A percentile compares a stretch with the other conserved stretches of the same genome.
phyloP scores from a whole-genome alignment of 495 filamentous ascomycete species.

The Podospora appendiculata region DNA sequence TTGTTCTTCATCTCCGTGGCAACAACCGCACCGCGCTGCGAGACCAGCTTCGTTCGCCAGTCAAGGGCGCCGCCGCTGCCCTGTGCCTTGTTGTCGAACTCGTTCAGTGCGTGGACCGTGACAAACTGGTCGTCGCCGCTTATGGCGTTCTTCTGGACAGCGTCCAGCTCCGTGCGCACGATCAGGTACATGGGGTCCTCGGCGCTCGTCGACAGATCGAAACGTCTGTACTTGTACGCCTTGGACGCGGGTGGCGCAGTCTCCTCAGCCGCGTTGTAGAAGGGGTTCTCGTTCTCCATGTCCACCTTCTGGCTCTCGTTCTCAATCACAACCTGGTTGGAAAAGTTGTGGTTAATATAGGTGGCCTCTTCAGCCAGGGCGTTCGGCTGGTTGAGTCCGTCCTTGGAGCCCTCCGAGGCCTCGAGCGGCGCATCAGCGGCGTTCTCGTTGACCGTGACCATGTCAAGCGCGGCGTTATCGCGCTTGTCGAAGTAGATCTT shows the following conservation, averaged over 20 bases:
- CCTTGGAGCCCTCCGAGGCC: slow-evolving; percentile 84
- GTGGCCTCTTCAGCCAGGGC: slow-evolving; percentile 94
- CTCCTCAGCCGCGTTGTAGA: slow-evolving; percentile 92
- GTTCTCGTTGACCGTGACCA: slow-evolving; percentile 98
- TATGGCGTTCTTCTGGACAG: slow-evolving; percentile 86
- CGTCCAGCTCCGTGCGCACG: slow-evolving; percentile 94
- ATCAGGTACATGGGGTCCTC: slow-evolving; percentile 88
- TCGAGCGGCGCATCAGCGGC: slow-evolving; percentile 94
- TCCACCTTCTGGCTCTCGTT: slow-evolving; percentile 65
- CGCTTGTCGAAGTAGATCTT: slow-evolving; percentile 99
- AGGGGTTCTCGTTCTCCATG: slow-evolving; percentile 86
- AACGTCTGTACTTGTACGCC: slow-evolving; percentile 95
- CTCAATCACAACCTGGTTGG: slow-evolving; percentile 86
- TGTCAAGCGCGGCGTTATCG: slow-evolving; percentile 84
- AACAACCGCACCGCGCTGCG: slow-evolving; percentile 90
- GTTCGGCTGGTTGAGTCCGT: slow-evolving; percentile 81
- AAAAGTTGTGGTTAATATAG: slow-evolving; percentile 99
- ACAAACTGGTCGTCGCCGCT: slow-evolving; percentile 82
- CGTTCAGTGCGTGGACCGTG: slow-evolving; percentile 92
- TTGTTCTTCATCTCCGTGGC: slow-evolving; percentile 99
- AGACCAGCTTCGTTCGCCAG: slow-evolving; percentile 89
- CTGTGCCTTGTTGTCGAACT: slow-evolving; percentile 96
- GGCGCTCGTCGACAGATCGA: slow-evolving; percentile 87
- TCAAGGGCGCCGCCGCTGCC: slow-evolving; percentile 89
- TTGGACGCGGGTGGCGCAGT: slow-evolving; percentile 89